phyloP scores from a whole-genome alignment of 371 early-diverging fungal species.

The Apophysomyces ossiformis region DNA sequence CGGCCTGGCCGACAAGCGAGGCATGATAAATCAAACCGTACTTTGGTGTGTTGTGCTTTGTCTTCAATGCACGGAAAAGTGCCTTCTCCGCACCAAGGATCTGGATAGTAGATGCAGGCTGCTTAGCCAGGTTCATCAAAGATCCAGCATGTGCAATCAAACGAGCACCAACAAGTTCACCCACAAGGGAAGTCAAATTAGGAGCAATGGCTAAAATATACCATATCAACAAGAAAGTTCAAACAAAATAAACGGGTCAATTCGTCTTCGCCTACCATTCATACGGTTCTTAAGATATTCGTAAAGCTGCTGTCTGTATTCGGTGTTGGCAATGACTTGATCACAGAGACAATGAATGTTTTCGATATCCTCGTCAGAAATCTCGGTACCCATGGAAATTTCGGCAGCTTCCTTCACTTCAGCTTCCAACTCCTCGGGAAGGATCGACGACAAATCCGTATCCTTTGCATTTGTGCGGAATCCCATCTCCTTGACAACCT shows the following conservation, averaged over 20 bases:
- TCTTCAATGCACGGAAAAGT: slow-evolving; percentile 94
- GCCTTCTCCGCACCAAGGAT: slow-evolving; percentile 99
- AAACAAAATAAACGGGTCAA: too few species aligned
- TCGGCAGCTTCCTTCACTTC: slow-evolving; percentile 84
- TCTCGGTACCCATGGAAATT: slow-evolving; percentile 95
- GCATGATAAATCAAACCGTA: slow-evolving; percentile 96
- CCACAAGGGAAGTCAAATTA: slow-evolving; percentile 90
- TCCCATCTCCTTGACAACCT: slow-evolving; percentile 71
- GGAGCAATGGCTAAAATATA: slow-evolving; percentile 78
- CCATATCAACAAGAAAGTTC: not conserved
- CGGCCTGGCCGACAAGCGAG: slow-evolving; percentile 86
- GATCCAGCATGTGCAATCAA: slow-evolving; percentile 94
- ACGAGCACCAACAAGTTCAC: slow-evolving; percentile 92
- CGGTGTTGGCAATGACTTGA: slow-evolving; percentile 85
- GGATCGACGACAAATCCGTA: slow-evolving; percentile 78
- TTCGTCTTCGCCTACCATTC: slow-evolving; percentile 40
- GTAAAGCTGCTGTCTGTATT: slow-evolving; percentile 87
- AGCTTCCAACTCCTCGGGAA: slow-evolving; percentile 91
- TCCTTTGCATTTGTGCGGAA: slow-evolving; percentile 80
- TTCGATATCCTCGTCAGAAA: slow-evolving; percentile 86
- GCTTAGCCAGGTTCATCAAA: slow-evolving; percentile 89
- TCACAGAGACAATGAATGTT: slow-evolving; percentile 84
- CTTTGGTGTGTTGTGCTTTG: slow-evolving; percentile 96
- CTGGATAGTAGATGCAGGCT: slow-evolving; percentile 96
- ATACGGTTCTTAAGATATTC: slow-evolving; percentile 92